Evolutionary conservation across 495 filamentous ascomycete species (phyloP), one percentile per base, ranked within the genome.

Genomic region (Aspergillus egyptiacus): DNA sequence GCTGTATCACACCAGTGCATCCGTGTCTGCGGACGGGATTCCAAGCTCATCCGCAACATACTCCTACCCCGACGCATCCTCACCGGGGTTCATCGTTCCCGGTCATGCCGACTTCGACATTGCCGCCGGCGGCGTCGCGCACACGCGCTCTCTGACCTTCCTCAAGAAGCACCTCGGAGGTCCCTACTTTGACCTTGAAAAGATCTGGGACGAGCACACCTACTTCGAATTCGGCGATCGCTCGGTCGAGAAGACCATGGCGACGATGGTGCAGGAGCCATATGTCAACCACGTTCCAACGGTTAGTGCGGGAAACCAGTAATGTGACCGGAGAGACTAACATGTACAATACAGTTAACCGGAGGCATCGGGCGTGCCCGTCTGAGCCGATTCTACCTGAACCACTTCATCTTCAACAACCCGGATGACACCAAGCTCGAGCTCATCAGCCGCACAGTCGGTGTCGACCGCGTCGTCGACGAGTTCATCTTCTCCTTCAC

Each of bases 391-490:
- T 94, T 93, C 59, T 91, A 91, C 59, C 72, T 70, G 5, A 61
- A 87, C 39, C 79, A 85, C 57, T 91, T 91, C 66, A 84, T 89
- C 46, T 82, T 83, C 30, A 75, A 71, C 40, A 86, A 89, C 44
- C 83, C 88, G 11, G 70, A 70, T 0, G 81, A 83, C 31, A 76
- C 82, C 7, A 62, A 61, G 19, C 71, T 89, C 50, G 81, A 86
- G 53, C 73, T 91, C 5, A 64, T 91, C 22, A 86, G 82, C 31
- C 75, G 87, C 10, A 91, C 87, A 0, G 59, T 81, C 2, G 80
- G 79, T 0, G 68, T 68, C 2, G 78, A 83, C 54, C 69, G 76
- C 10, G 60, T 83, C 1, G 77, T 81, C 2, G 79, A 83, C 48
- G 80, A 83, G 51, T 68, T 82, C 32, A 66, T 77, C 36, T 61